phyloP scores from a whole-genome alignment of 495 filamentous ascomycete genomes.

The Xylaria castorea region DNA sequence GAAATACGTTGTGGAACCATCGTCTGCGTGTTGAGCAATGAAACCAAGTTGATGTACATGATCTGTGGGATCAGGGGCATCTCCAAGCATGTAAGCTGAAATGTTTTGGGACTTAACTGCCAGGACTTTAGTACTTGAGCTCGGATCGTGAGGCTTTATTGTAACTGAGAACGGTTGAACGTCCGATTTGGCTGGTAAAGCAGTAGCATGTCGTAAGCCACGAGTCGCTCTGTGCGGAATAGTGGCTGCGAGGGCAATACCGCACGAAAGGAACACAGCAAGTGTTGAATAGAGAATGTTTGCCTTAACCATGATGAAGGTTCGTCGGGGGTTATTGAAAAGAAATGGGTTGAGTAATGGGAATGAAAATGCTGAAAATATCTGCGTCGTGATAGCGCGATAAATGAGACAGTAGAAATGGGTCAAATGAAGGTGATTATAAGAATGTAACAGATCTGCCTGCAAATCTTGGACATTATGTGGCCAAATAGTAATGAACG shows the following conservation, averaged over 20 bases:
- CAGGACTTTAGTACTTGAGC: background rate
- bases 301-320: background rate
- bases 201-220: background rate
- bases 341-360: background rate
- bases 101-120: background rate
- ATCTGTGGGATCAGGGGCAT: background rate
- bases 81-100: slow-evolving; percentile 19
- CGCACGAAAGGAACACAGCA: background rate
- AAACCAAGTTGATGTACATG: background rate
- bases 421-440: background rate
- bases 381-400: background rate
- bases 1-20: slow-evolving; percentile 13
- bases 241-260: background rate
- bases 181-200: background rate
- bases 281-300: background rate
- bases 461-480: background rate
- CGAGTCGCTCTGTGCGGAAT: background rate
- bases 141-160: background rate
- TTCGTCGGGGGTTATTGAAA: background rate
- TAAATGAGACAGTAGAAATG: background rate
- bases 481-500: background rate
- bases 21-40: slow-evolving; percentile 13
- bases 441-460: background rate
- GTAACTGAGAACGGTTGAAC: slow-evolving; percentile 11
- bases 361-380: background rate